Percentiles rank a stretch among this genome's conserved stretches.
Conservation (phyloP, 495 filamentous ascomycete genomes). For the Podospora australis region DNA sequence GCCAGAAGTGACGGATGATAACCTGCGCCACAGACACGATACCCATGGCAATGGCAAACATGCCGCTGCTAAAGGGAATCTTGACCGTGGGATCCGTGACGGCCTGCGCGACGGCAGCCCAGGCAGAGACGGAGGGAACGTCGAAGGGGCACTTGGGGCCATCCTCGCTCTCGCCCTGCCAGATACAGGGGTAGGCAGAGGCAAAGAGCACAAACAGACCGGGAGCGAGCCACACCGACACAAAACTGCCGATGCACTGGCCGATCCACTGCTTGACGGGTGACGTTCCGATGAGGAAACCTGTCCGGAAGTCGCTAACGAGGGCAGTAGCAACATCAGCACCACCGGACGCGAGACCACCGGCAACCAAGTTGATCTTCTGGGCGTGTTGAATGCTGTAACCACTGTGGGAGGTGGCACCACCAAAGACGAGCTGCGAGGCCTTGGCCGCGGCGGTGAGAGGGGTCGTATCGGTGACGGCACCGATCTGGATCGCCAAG, state of each 20-base stretch:
- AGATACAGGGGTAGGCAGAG: conserved; percentile 60
- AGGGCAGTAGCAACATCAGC: conserved; percentile 52
- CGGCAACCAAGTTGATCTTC: conserved; percentile 57
- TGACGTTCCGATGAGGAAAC: conserved; percentile 56
- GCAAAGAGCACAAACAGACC: conserved; percentile 60
- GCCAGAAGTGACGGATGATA: conserved; percentile 52
- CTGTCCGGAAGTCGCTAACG: conserved; percentile 55
- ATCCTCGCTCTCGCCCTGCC: conserved; percentile 21
- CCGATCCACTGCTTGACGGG: conserved; percentile 60
- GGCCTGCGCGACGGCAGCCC: conserved; percentile 58
- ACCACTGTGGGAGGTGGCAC: conserved; percentile 46
- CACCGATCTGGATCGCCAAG: conserved; percentile 59
- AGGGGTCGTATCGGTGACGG: conserved; percentile 56
- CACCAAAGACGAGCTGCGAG: conserved; percentile 61
- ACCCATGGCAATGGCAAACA: conserved; percentile 52
- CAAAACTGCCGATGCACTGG: conserved; percentile 53
- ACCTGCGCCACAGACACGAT: conserved; percentile 45
- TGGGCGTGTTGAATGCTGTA: conserved; percentile 45
- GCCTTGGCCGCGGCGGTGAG: conserved; percentile 60
- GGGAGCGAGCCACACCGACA: conserved; percentile 56
- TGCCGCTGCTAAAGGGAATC: conserved; percentile 50
- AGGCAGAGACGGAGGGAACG: conserved; percentile 57
- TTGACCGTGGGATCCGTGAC: conserved; percentile 53
- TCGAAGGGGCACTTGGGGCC: conserved; percentile 45
- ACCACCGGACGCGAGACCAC: conserved; percentile 52